phyloP scores from a whole-genome alignment of 768 basidiomycete genomes.

The Tephrocybe sp. region DNA sequence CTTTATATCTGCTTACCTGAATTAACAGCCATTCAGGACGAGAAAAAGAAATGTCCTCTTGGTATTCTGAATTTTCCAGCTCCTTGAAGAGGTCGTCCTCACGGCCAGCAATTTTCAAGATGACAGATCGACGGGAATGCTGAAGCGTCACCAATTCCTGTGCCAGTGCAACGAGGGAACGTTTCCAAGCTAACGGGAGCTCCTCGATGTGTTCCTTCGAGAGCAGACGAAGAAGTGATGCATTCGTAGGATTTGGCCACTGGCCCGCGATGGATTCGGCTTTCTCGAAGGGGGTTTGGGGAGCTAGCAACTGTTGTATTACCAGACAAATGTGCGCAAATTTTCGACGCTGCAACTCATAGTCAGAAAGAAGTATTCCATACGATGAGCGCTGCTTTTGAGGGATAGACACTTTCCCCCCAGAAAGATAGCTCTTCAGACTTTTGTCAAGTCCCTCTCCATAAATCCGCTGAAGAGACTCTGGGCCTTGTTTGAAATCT shows the following conservation, averaged over 20 bases:
- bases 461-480: too few species aligned
- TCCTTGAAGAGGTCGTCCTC: conserved; percentile 32
- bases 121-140: conserved; percentile 33
- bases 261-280: conserved; percentile 19
- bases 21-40: conserved; percentile 43
- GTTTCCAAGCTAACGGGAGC: conserved; percentile 26
- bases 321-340: background rate
- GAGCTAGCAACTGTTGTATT: background rate
- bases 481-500: too few species aligned
- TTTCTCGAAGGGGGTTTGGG: conserved; percentile 1
- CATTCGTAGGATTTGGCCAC: conserved; percentile 38
- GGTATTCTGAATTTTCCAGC: conserved; percentile 16
- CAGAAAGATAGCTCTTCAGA: too few species aligned
- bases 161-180: conserved; percentile 26
- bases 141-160: conserved; percentile 32
- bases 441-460: too few species aligned
- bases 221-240: conserved; percentile 28
- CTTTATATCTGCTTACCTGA: conserved; percentile 28
- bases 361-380: too few species aligned
- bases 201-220: conserved; percentile 23
- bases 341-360: conserved; percentile 3
- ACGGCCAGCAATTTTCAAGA: conserved; percentile 19
- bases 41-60: conserved; percentile 8
- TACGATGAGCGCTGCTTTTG: too few species aligned
- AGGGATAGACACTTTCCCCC: too few species aligned